Base-by-base conservation (phyloP, 129 eudicot species). In the Arctium lappa region DNA sequence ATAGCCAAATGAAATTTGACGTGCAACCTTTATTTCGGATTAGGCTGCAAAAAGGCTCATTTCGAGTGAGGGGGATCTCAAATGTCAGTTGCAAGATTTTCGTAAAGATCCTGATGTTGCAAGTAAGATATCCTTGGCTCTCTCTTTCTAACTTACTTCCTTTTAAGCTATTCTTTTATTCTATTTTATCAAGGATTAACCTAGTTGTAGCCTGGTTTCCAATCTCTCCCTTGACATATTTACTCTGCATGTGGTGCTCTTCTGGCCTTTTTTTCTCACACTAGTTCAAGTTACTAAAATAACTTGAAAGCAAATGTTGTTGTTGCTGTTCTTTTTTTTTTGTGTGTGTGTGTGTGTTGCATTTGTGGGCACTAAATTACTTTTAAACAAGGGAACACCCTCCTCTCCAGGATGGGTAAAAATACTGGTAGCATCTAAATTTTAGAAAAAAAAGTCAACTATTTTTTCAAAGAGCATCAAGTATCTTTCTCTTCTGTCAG, bases 21-120 rank as follows among this genome's bases (percentile, higher is more conserved):
- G 8, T 73, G 75, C 31, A 37, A 73, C 37, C 34, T 74, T 79
- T 71, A 30, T 76, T 87, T 72, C 1, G 31, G 50, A 12, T 68
- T 83, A 95, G 99, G 99, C 99, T 80, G 99, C 99, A 74, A 88
- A 90, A 86, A 91, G 97, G 90, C 95, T 95, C 31, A 76, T 89
- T 73, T 87, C 37, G 42, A 93, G 98, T 85, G 86, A 83, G 37
- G 97, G 99, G 83, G 88, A 87, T 74, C 97, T 95, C 76, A 95
- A 89, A 81, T 30, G 71, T 79, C 92, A 95, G 88, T 92, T 95
- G 80, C 88, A 91, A 82, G 87, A 60, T 74, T 95, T 95, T 77
- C 84, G 88, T 72, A 88, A 87, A 86, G 97, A 95, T 86, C 97
- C 94, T 75, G 84, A 80, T 72, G 81, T 95, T 86, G 86, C 97